phyloP scores from a whole-genome alignment of 345 rosid species.

The Mercurialis annua region DNA sequence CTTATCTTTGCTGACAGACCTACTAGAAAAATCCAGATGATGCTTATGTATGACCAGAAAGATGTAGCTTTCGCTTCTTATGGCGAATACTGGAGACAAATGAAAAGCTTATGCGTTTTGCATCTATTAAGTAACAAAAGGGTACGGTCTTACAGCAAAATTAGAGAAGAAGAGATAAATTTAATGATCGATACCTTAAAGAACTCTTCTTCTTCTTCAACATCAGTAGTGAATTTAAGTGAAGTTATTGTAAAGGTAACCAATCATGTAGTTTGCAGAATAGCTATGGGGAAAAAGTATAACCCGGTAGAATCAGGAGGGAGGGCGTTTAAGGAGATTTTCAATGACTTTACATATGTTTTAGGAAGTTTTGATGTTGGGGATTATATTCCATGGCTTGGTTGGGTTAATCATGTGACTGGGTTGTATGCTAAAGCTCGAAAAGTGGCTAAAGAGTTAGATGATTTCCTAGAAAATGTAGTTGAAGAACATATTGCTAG shows the following conservation, averaged over 20 bases:
- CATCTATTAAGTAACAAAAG: conserved; percentile 51
- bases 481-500: conserved; percentile 15
- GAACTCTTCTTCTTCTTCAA: conserved; percentile 12
- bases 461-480: conserved; percentile 23
- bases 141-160: conserved; percentile 35
- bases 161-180: conserved; percentile 47
- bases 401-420: conserved; percentile 39
- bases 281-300: conserved; percentile 50
- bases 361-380: conserved; percentile 39
- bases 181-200: conserved; percentile 27
- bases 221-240: conserved; percentile 36
- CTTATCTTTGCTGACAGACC: conserved; percentile 46
- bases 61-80: conserved; percentile 45
- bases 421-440: conserved; percentile 23
- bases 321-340: conserved; percentile 24
- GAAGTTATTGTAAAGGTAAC: conserved; percentile 24
- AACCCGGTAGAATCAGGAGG: conserved; percentile 23
- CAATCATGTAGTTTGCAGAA: conserved; percentile 45
- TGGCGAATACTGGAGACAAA: conserved; percentile 72
- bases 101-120: conserved; percentile 43
- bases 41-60: conserved; percentile 34
- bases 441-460: conserved; percentile 21
- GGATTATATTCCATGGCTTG: conserved; percentile 51
- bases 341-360: conserved; percentile 28
- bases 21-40: conserved; percentile 5